Evolutionary conservation across 2,329 filamentous ascomycete genomes (phyloP), one percentile per base, ranked within the genome.

Genomic region (Trichoderma cornu-damae): DNA sequence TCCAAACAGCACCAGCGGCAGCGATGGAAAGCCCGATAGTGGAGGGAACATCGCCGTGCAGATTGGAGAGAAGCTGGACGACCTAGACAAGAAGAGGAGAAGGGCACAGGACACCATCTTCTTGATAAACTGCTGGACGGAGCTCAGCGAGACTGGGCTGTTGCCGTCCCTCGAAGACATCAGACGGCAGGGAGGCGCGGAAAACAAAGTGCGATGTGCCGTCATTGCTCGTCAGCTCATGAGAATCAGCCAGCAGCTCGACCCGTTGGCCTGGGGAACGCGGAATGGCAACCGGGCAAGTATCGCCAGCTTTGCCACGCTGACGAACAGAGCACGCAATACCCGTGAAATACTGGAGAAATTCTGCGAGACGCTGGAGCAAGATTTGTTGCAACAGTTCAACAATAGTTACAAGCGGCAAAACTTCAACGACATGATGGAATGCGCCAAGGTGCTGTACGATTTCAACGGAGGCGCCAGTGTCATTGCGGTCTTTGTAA

Each of bases 351-450:
- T 95, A 14, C 88, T 99, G 57, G 94, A 99, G 73, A 96, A 96
- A 70, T 99, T 97, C 72, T 89, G 92, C 24, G 94, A 99, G 71
- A 92, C 89, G 1, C 75, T 99, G 59, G 94, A 99, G 72, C 96
- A 97, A 69, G 94, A 99, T 68, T 78, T 99, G 37, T 76, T 99
- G 60, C 90, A 92, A 70, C 93, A 96, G 68, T 99, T 99, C 73
- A 95, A 99, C 77, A 90, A 95, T 68, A 96, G 93, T 76, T 97
- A 97, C 71, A 83, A 92, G 62, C 86, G 88, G 64, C 91, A 96
- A 66, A 96, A 97, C 73, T 96, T 96, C 68, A 90, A 96, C 64
- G 92, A 95, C 66, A 99, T 99, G 95, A 87, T 90, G 75, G 94
- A 97, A 70, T 99, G 94, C 70, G 90, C 95, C 55, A 89, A 89